Evolutionary conservation across 78 protist genomes (phyloP).

Genomic region (Dictyostelium intermedium): DNA sequence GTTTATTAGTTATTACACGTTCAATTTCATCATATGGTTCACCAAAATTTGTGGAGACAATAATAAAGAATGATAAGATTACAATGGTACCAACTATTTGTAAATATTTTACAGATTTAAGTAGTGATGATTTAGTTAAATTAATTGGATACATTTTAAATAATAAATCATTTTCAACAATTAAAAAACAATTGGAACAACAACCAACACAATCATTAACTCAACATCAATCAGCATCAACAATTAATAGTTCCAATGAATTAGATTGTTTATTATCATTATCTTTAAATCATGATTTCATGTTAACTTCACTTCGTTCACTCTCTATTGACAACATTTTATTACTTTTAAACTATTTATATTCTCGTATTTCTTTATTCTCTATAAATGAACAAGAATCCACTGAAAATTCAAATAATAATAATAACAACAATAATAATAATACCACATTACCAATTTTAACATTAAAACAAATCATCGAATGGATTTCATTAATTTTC

Average conservation of each 20-base stretch:
- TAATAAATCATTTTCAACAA: neutral
- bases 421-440: neutral
- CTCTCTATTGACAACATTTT: neutral
- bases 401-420: neutral
- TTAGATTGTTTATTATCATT: neutral
- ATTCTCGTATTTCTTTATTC: slow-evolving; percentile 9
- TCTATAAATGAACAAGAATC: neutral
- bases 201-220: neutral
- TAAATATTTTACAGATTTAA: neutral
- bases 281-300: neutral
- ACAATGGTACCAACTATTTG: neutral
- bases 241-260: neutral
- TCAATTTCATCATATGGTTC: neutral
- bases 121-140: neutral
- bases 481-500: slow-evolving; percentile 27
- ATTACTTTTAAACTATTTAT: slow-evolving; percentile 2
- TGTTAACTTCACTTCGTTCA: neutral
- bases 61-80: neutral
- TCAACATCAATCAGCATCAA: neutral
- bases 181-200: neutral
- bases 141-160: neutral
- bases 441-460: neutral
- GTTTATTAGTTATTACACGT: neutral
- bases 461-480: slow-evolving; percentile 18
- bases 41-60: neutral